Base-by-base conservation (phyloP, 2,329 filamentous ascomycete genomes). In the Cladosporium austrohemisphaericum region DNA sequence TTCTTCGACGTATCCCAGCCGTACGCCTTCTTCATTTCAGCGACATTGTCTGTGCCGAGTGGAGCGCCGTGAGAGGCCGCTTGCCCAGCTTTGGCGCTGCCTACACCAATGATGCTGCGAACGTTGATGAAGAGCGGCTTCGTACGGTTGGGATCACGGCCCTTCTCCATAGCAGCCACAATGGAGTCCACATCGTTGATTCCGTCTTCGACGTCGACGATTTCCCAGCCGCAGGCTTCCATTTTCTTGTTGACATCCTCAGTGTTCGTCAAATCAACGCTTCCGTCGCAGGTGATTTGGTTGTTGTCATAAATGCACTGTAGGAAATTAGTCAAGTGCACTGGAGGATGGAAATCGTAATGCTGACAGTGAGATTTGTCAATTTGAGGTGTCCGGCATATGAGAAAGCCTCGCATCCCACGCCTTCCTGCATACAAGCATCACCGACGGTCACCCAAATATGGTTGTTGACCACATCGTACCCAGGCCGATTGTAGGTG, bases 241-340 rank as follows among this genome's bases (percentile, higher is more conserved):
- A 81, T 79, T 65, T 80, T 81, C 14, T 69, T 64, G 51, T 81
- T 79, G 59, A 80, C 67, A 41, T 81, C 76, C 53, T 81, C 78
- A 0, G 70, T 75, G 52, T 75, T 77, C 5, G 68, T 68, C 50
- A 74, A 64, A 61, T 80, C 76, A 9, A 80, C 72, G 2, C 71
- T 72, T 0, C 78, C 78, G 51, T 81, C 78, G 56, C 78, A 81
- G 6, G 78, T 80, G 38, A 82, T 69, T 56, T 79, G 74, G 58
- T 82, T 81, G 63, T 81, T 79, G 56, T 81, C 79, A 55, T 80
- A 81, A 45, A 80, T 75, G 6, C 14, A 18, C 44, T 47, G 16
- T 38, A 10, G 1, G 3, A 22, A 13, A 33, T 47, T 14, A 47
- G 44, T 8, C 14, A n/a, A 18, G 33, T 11, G 3, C 13, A 10